A percentile compares a stretch with the other conserved stretches of the same genome.
Evolutionary conservation across 192 early-diverging fungal species (phyloP).

Genomic region (Thoreauomyces humboldtii): DNA sequence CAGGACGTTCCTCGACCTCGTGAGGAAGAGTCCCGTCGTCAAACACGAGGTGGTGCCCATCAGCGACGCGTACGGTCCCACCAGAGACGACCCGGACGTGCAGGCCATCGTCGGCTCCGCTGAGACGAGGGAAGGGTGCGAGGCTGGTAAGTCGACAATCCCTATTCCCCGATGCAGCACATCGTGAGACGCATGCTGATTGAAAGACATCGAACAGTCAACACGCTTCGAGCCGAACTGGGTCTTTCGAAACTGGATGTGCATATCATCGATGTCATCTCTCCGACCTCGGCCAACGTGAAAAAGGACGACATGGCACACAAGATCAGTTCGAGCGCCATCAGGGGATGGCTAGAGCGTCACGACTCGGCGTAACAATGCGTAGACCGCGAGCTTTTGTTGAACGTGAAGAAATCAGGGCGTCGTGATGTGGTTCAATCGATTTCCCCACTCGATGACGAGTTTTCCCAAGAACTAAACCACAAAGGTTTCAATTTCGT

Average conservation of each 20-base stretch:
- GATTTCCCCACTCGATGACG: too few relatives aligned
- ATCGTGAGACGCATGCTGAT: neutral
- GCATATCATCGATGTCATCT: slow-evolving; percentile 70
- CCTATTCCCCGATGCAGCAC: neutral
- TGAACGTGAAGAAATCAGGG: too few relatives aligned
- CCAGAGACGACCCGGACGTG: slow-evolving; percentile 66
- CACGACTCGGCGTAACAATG: too few relatives aligned
- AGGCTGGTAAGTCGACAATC: slow-evolving; percentile 52
- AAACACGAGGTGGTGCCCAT: slow-evolving; percentile 65
- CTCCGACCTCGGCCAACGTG: slow-evolving; percentile 35
- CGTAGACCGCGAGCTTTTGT: too few relatives aligned
- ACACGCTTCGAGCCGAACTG: slow-evolving; percentile 62
- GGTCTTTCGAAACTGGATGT: slow-evolving; percentile 57
- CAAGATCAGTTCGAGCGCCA: slow-evolving; percentile 80
- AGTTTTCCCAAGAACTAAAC: too few relatives aligned
- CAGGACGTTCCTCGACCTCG: slow-evolving; percentile 52
- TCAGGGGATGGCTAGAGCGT: too few relatives aligned
- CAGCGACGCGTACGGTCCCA: slow-evolving; percentile 84
- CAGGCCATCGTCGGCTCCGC: slow-evolving; percentile 78
- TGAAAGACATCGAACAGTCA: slow-evolving; percentile 52
- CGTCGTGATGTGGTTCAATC: too few relatives aligned
- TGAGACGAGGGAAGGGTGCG: slow-evolving; percentile 77
- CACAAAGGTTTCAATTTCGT: too few relatives aligned
- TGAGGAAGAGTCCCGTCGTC: slow-evolving; percentile 35
- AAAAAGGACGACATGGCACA: slow-evolving; percentile 44